Percentiles rank a stretch among this genome's conserved stretches.
Evolutionary conservation across 2,329 filamentous ascomycete genomes (phyloP).

Genomic region (Trichoderma polysporum): DNA sequence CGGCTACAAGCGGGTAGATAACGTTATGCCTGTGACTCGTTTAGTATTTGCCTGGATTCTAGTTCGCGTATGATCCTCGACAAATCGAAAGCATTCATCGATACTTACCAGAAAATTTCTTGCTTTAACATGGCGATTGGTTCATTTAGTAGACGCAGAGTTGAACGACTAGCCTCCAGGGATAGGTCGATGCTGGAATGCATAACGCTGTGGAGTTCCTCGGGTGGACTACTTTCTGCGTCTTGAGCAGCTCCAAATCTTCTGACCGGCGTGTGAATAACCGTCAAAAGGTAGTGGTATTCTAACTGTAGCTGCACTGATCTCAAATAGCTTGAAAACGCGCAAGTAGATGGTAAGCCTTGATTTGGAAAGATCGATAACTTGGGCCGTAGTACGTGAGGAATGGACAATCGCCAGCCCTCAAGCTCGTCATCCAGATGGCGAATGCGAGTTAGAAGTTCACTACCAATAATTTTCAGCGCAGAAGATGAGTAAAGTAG

Average conservation of each 20-base stretch:
- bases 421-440: slow-evolving; percentile 7
- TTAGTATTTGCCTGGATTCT: background rate
- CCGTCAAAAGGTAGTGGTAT: background rate
- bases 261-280: background rate
- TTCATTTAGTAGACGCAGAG: background rate
- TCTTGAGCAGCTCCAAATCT: background rate
- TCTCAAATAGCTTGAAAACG: background rate
- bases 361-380: background rate
- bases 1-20: background rate
- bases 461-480: background rate
- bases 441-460: background rate
- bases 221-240: background rate
- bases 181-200: slow-evolving; percentile 9
- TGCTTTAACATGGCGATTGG: background rate
- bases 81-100: background rate
- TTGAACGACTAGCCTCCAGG: slow-evolving; percentile 1
- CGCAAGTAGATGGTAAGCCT: background rate
- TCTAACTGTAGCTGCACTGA: background rate
- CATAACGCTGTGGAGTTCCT: slow-evolving; percentile 9
- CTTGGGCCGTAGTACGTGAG: background rate
- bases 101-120: background rate
- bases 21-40: background rate
- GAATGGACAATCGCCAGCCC: background rate
- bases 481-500: background rate
- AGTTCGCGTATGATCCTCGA: too few species aligned